phyloP scores from a whole-genome alignment of 495 filamentous ascomycete species.

The Aspergillus funiculosus region DNA sequence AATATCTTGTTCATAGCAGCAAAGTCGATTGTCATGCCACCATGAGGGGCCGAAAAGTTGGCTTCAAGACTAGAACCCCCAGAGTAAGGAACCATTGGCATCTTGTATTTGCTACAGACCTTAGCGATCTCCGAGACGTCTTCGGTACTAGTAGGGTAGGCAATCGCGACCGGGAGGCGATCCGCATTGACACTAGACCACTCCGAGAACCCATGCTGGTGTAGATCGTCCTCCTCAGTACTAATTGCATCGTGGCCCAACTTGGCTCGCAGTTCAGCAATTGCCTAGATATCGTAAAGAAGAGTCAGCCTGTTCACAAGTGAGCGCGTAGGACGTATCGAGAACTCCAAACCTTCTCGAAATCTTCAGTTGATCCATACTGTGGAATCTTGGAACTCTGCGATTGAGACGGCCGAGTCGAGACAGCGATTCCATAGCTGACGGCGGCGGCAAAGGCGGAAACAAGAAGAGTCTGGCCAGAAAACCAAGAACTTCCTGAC shows the following conservation, averaged over 20 bases:
- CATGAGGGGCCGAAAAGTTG: conserved; percentile 79
- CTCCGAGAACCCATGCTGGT: conserved; percentile 78
- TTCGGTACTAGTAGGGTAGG: conserved; percentile 69
- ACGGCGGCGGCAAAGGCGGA: conserved; percentile 34
- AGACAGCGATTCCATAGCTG: conserved; percentile 33
- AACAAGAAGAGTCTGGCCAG: conserved; percentile 26
- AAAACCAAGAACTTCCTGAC: conserved; percentile 27
- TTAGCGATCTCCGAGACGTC: conserved; percentile 77
- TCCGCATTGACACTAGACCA: conserved; percentile 83
- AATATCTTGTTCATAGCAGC: conserved; percentile 78
- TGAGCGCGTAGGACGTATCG: background rate
- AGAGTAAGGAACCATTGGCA: conserved; percentile 82
- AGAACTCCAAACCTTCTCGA: conserved; percentile 31
- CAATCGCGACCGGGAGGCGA: conserved; percentile 71
- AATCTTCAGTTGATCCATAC: conserved; percentile 39
- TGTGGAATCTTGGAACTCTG: conserved; percentile 20
- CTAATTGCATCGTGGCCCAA: conserved; percentile 70
- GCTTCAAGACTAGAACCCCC: conserved; percentile 84
- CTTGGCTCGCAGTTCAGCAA: conserved; percentile 51
- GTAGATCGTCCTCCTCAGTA: conserved; percentile 76
- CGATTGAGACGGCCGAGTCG: conserved; percentile 14
- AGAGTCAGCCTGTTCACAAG: background rate
- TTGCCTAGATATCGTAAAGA: conserved; percentile 41
- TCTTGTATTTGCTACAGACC: conserved; percentile 72
- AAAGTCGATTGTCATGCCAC: conserved; percentile 87